Percentiles rank a stretch among this genome's conserved stretches.
Conservation (phyloP, 345 rosid species). For the Salix viminalis region DNA sequence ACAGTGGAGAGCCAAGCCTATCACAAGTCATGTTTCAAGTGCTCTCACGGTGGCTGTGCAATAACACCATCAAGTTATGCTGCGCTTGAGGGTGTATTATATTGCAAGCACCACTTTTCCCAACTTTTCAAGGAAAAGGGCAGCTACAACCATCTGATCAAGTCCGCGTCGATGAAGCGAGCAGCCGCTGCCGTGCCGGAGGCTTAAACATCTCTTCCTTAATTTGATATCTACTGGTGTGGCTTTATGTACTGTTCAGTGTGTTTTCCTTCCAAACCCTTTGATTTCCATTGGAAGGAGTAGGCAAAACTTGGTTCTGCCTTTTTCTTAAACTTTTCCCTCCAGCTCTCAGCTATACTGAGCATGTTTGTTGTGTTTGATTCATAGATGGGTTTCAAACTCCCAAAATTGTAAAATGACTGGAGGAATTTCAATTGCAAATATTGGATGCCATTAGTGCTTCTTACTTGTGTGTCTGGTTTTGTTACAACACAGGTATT, state of each 20-base stretch:
- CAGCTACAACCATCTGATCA: slow-evolving; percentile 86
- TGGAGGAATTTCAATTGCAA: slow-evolving; percentile 8
- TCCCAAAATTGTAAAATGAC: slow-evolving; percentile 14
- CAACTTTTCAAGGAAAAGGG: slow-evolving; percentile 99
- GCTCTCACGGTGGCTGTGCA: slow-evolving; percentile 95
- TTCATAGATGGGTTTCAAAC: slow-evolving; percentile 6
- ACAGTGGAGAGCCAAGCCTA: slow-evolving; percentile 83
- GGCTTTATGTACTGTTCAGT: slow-evolving; percentile 11
- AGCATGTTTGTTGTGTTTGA: slow-evolving; percentile 14
- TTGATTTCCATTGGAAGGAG: slow-evolving; percentile 5
- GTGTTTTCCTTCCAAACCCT: slow-evolving; percentile 12
- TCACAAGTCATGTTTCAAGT: slow-evolving; percentile 92
- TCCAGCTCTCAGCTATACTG: not conserved
- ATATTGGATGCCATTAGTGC: slow-evolving; percentile 2
- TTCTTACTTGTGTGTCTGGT: not conserved
- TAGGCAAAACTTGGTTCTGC: not conserved
- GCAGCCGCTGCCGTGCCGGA: slow-evolving; percentile 64
- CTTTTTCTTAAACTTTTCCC: not conserved
- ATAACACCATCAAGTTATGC: slow-evolving; percentile 91
- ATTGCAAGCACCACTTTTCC: slow-evolving; percentile 94
- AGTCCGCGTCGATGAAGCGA: slow-evolving; percentile 75
- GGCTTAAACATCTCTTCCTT: slow-evolving; percentile 34
- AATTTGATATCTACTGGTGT: slow-evolving; percentile 7
- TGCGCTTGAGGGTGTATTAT: slow-evolving; percentile 88
- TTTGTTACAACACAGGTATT: not conserved